These are phyloP conservation scores for Cyphellophora europaea DNA, from an alignment of 2,329 filamentous ascomycete species.

Conservation along the genomic window DNA sequence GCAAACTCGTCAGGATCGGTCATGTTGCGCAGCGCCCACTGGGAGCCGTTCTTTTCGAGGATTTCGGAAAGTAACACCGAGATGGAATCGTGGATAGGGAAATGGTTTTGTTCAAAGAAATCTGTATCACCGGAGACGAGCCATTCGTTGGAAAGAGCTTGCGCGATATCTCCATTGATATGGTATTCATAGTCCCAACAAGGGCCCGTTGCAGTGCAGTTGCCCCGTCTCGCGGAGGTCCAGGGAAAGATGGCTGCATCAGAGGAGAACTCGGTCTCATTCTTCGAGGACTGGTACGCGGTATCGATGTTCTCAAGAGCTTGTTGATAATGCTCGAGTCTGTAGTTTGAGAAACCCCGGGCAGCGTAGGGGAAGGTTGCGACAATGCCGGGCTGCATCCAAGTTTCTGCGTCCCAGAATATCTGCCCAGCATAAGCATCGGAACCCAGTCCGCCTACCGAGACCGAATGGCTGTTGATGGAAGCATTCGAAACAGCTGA, in stretches of 20 bases:
- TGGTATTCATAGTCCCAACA: slow-evolving; percentile 68
- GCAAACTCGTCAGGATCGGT: slow-evolving; percentile 68
- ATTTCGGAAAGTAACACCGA: slow-evolving; percentile 54
- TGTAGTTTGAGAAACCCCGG: slow-evolving; percentile 56
- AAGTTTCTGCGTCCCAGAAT: slow-evolving; percentile 60
- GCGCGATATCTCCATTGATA: slow-evolving; percentile 59
- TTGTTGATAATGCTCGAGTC: slow-evolving; percentile 49
- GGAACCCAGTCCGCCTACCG: slow-evolving; percentile 58
- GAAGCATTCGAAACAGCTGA: slow-evolving; percentile 33
- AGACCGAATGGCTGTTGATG: slow-evolving; percentile 54
- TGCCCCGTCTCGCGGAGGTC: slow-evolving; percentile 58
- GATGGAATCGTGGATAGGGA: slow-evolving; percentile 56
- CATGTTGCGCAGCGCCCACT: slow-evolving; percentile 49
- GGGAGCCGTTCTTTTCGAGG: slow-evolving; percentile 49
- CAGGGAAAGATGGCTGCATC: slow-evolving; percentile 57
- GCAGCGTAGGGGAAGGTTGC: slow-evolving; percentile 53
- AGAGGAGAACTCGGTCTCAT: slow-evolving; percentile 46
- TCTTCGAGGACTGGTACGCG: slow-evolving; percentile 49
- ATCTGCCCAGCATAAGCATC: slow-evolving; percentile 58
- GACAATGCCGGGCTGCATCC: slow-evolving; percentile 60
- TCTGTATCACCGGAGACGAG: slow-evolving; percentile 49
- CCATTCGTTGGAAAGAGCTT: slow-evolving; percentile 53
- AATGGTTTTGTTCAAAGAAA: slow-evolving; percentile 46
- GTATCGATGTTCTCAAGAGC: slow-evolving; percentile 51
- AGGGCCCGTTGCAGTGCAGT: slow-evolving; percentile 55